Evolutionary conservation across 345 rosid species (phyloP), one percentile per base, ranked within the genome.

Genomic region (Populus nigra): DNA sequence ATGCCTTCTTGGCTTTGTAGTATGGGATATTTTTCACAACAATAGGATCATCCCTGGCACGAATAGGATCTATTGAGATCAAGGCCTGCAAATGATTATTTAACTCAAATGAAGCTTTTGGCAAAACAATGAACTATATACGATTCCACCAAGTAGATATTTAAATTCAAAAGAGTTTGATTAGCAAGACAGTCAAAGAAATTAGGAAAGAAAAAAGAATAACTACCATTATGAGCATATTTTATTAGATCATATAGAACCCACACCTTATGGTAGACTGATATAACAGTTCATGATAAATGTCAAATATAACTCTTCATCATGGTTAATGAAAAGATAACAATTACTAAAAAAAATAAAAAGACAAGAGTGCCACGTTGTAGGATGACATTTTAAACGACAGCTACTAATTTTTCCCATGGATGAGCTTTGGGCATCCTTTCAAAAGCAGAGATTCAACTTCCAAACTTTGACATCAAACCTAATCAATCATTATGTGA

Each of bases 1-100:
- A 75, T 25, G 94, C 85, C 85, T 94, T 93, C 84, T 88, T 93
- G 59, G 97, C 97, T 82, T 89, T 93, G 90, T 89, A 93, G 74
- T 85, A 91, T 57, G 97, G 97, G 27, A 94, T 77, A 80, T 91
- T 92, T 80, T 91, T 94, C 77, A 93, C 93, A 68, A 91, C 74
- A 76, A 86, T 90, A 31, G 95, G 91, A 85, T 93, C 98, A 27
- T 93, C 93, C 77, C 85, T 86, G 47, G 95, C 98, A 81, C 95
- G 94, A 73, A 77, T 85, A 80, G 97, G 97, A 88, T 94, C 97
- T 68, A 94, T 76, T 84, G 95, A 81, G 82, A 90, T 80, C 80
- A 94, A 79, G 59, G 91, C 98, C 97, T 94, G 89, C 72, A 57
- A 78, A 81, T 69, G 76, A 76, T 43, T 74, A 73, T 8, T 15